Percentiles rank a stretch among this genome's conserved stretches.
These are phyloP conservation scores for Calocybe gambosa DNA, from an alignment of 1,284 basidiomycete species.

Conservation along the genomic window DNA sequence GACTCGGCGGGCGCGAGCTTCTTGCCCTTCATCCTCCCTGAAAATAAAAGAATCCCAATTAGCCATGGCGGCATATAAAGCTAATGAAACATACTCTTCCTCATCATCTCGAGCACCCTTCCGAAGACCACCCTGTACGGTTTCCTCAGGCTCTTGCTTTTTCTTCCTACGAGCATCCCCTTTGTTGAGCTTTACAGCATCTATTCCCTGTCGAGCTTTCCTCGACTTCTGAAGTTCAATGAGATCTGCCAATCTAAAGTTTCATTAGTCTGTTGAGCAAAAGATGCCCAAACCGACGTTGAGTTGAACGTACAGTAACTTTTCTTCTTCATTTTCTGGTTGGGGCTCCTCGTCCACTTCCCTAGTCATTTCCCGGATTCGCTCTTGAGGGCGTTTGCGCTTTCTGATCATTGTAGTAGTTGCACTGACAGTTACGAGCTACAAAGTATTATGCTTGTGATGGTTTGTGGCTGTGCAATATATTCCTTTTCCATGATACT, in stretches of 20 bases:
- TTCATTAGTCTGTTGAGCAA: constrained; percentile 8
- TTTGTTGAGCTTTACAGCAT: constrained; percentile 76
- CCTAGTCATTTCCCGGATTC: constrained; percentile 39
- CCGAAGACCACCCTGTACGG: constrained; percentile 52
- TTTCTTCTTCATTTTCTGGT: constrained; percentile 33
- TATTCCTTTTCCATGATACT: neutral
- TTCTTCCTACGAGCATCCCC: constrained; percentile 76
- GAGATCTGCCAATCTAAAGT: constrained; percentile 68
- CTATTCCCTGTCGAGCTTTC: constrained; percentile 78
- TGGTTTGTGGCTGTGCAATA: constrained; percentile 16
- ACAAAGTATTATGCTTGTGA: constrained; percentile 12
- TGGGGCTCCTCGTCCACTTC: constrained; percentile 31
- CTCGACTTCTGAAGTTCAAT: constrained; percentile 79
- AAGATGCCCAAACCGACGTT: constrained; percentile 2
- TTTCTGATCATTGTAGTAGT: constrained; percentile 49
- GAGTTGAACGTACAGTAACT: constrained; percentile 40
- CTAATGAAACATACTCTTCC: constrained; percentile 34
- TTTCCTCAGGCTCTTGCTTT: constrained; percentile 48
- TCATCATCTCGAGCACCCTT: constrained; percentile 49
- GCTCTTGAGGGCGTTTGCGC: constrained; percentile 52
- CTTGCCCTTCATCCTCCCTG: constrained; percentile 58
- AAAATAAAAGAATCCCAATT: constrained; percentile 7
- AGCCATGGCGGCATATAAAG: neutral
- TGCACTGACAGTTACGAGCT: neutral
- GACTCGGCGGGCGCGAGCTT: constrained; percentile 65